Percentiles rank a stretch among this genome's conserved stretches.
These are phyloP conservation scores for Beta lomatogona DNA, from an alignment of 179 eudicot species.

Conservation along the genomic window DNA sequence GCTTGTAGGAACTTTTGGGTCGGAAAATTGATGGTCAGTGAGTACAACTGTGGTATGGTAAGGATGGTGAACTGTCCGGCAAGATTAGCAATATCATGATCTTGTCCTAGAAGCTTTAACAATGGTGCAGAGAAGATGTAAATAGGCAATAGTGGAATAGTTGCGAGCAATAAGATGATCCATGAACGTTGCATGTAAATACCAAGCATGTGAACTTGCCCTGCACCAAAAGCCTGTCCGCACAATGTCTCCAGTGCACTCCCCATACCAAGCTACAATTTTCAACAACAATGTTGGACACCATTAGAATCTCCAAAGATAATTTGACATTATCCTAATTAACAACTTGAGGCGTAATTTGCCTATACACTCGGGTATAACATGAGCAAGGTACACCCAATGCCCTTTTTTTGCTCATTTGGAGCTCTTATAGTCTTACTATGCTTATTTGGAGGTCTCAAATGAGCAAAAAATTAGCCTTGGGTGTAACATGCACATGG, in stretches of 20 bases:
- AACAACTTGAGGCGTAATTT: not conserved
- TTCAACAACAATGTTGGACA: not conserved
- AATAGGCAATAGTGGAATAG: slow-evolving; percentile 50
- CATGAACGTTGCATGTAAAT: slow-evolving; percentile 77
- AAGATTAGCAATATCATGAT: slow-evolving; percentile 53
- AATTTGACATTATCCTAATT: too few relatives aligned
- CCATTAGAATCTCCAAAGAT: not conserved
- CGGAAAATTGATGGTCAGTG: slow-evolving; percentile 62
- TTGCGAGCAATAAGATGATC: slow-evolving; percentile 43
- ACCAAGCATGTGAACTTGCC: slow-evolving; percentile 62
- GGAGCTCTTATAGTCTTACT: too few relatives aligned
- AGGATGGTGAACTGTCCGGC: slow-evolving; percentile 55
- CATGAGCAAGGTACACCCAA: too few relatives aligned
- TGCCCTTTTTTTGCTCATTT: too few relatives aligned
- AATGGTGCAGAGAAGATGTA: slow-evolving; percentile 65
- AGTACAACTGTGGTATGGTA: slow-evolving; percentile 58
- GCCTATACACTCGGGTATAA: too few relatives aligned
- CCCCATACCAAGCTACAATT: slow-evolving; percentile 73
- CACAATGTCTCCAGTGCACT: slow-evolving; percentile 80
- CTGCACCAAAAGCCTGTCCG: slow-evolving; percentile 82
- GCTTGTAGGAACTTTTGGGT: slow-evolving; percentile 73
- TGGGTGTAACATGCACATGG: too few relatives aligned
- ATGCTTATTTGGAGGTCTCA: too few relatives aligned
- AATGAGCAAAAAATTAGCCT: too few relatives aligned
- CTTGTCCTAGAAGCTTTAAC: slow-evolving; percentile 61